Conservation (phyloP, 164 flowering plant species). For the Santalum album region DNA sequence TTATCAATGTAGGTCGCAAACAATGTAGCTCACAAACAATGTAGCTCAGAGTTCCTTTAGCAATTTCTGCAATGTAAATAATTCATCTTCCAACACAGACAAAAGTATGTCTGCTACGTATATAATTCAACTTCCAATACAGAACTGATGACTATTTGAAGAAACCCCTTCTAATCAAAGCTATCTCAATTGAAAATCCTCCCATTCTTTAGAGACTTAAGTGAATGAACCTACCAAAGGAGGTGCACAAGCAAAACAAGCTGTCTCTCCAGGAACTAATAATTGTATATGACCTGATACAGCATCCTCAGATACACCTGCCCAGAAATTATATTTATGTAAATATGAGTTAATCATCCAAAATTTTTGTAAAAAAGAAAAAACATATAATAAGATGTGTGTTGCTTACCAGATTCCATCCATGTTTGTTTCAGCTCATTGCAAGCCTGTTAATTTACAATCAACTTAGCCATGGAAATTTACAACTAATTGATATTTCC, state of each 20-base stretch:
- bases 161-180: background rate
- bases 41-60: no score
- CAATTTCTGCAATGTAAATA: no score
- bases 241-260: slow-evolving; percentile 99
- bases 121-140: no score
- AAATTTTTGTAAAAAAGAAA: background rate
- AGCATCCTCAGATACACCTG: slow-evolving; percentile 99
- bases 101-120: no score
- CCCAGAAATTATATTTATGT: slow-evolving; percentile 6
- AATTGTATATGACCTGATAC: slow-evolving; percentile 98
- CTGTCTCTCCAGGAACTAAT: slow-evolving; percentile 95
- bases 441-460: slow-evolving; percentile 74
- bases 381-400: background rate
- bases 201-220: background rate
- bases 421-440: slow-evolving; percentile 91
- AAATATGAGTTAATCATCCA: background rate
- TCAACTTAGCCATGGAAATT: slow-evolving; percentile 14
- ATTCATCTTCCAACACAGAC: no score
- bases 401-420: slow-evolving; percentile 92
- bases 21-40: no score
- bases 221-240: slow-evolving; percentile 68
- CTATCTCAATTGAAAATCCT: background rate
- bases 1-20: no score
- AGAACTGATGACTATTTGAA: no score
- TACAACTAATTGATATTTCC: background rate